A percentile compares a stretch with the other conserved stretches of the same genome.
Evolutionary conservation across 2,329 filamentous ascomycete genomes (phyloP).

Genomic region (Diaporthe velutina): DNA sequence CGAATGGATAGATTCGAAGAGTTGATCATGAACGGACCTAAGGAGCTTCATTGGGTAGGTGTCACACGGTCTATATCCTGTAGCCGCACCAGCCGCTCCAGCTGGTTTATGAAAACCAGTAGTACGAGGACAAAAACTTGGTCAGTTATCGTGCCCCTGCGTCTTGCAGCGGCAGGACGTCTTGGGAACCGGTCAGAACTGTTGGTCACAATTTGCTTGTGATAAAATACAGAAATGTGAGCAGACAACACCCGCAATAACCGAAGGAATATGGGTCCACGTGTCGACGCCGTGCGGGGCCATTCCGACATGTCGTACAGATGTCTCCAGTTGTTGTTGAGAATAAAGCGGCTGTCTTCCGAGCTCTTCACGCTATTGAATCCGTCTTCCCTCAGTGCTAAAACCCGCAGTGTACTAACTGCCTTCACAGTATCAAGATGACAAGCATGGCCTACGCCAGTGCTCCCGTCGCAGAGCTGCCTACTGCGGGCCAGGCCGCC

Average conservation of each 20-base stretch:
- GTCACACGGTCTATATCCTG: no score
- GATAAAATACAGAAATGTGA: background rate
- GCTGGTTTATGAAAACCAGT: background rate
- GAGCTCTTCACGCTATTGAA: background rate
- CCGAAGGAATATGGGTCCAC: background rate
- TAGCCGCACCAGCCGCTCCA: no score
- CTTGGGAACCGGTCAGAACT: background rate
- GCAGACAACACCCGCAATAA: background rate
- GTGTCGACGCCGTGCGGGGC: background rate
- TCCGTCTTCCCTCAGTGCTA: background rate
- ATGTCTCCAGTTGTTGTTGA: background rate
- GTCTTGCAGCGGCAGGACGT: background rate
- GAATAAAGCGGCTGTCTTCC: background rate
- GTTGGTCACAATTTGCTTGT: background rate
- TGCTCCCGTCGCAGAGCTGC: background rate
- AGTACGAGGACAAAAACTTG: background rate
- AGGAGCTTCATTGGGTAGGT: no score
- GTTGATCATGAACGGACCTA: no score
- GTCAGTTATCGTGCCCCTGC: background rate
- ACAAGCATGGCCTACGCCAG: background rate
- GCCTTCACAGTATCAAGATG: background rate
- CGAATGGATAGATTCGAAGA: no score
- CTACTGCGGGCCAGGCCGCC: background rate
- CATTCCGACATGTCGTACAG: background rate
- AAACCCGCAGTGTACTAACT: background rate